Evolutionary conservation across 768 basidiomycete species (phyloP).

Genomic region (Leccinellum rugosiceps): DNA sequence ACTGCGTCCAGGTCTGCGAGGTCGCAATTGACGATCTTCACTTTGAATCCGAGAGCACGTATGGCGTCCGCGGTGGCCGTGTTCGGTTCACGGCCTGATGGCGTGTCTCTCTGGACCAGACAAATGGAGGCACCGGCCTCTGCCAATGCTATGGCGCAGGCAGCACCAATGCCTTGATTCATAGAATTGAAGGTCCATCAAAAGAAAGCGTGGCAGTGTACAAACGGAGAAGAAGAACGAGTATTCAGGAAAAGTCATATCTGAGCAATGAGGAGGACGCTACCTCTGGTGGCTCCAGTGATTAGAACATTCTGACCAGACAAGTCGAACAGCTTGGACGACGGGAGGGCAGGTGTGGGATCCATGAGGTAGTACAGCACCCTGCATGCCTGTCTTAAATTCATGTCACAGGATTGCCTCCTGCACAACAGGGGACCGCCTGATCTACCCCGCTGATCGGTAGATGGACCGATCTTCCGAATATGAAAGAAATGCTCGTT

Average conservation of each 20-base stretch:
- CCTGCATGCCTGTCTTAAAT: slow-evolving; percentile 20
- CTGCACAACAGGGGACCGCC: not conserved
- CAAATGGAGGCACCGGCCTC: slow-evolving; percentile 52
- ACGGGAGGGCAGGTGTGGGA: slow-evolving; percentile 46
- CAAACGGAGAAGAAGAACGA: slow-evolving; percentile 10
- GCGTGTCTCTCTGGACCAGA: slow-evolving; percentile 44
- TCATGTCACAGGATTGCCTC: slow-evolving; percentile 1
- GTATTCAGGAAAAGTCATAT: slow-evolving; percentile 13
- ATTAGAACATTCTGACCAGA: slow-evolving; percentile 66
- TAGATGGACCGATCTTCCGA: slow-evolving; percentile 27
- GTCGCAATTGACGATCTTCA: slow-evolving; percentile 53
- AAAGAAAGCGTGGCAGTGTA: slow-evolving; percentile 8
- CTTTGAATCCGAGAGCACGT: slow-evolving; percentile 33
- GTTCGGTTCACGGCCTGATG: slow-evolving; percentile 34
- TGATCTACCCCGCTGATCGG: slow-evolving; percentile 34
- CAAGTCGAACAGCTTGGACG: slow-evolving; percentile 65
- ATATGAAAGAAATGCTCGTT: slow-evolving; percentile 4
- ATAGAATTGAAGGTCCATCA: slow-evolving; percentile 9
- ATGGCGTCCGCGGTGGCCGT: slow-evolving; percentile 36
- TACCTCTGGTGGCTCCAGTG: slow-evolving; percentile 79
- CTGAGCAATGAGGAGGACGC: slow-evolving; percentile 29
- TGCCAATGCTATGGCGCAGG: slow-evolving; percentile 53
- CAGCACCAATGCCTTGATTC: slow-evolving; percentile 49
- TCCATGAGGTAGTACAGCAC: slow-evolving; percentile 40
- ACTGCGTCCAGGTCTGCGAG: slow-evolving; percentile 49